Conservation (phyloP, 306 rosid genomes). For the Hippophae gyantsensis region DNA sequence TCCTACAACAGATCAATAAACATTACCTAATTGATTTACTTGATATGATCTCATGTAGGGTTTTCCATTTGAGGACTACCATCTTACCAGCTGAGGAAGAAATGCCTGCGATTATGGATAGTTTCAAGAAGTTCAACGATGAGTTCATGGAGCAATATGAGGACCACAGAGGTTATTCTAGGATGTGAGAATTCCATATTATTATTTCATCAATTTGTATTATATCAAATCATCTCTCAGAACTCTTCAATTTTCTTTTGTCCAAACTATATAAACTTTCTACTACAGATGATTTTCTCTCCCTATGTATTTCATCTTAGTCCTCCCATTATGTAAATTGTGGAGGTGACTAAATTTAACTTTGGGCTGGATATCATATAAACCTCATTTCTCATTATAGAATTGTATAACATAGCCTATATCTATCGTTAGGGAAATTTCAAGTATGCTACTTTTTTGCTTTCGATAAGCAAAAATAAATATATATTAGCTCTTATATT, state of each 20-base stretch:
- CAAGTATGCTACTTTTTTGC: no score
- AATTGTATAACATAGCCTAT: no score
- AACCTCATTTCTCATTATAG: no score
- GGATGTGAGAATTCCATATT: constrained; percentile 38
- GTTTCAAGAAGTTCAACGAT: constrained; percentile 92
- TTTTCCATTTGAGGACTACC: constrained; percentile 97
- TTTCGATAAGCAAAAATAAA: no score
- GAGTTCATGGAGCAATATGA: constrained; percentile 97
- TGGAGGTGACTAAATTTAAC: no score
- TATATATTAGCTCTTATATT: no score
- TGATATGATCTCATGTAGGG: constrained; percentile 29
- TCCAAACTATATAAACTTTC: constrained; percentile 19
- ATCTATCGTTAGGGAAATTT: no score
- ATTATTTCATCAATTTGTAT: constrained; percentile 14
- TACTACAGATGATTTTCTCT: constrained; percentile 18
- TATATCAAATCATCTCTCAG: constrained; percentile 4
- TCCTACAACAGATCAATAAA: no score
- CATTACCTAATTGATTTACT: no score
- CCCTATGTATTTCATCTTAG: not conserved
- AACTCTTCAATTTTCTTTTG: constrained; percentile 12
- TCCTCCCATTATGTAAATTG: no score
- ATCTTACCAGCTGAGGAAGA: constrained; percentile 96
- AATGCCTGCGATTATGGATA: constrained; percentile 82
- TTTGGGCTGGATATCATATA: no score
- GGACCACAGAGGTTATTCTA: constrained; percentile 81